Conservation (phyloP, 352 stramenopile genomes). For the Globisporangium rhizosaccharum region DNA sequence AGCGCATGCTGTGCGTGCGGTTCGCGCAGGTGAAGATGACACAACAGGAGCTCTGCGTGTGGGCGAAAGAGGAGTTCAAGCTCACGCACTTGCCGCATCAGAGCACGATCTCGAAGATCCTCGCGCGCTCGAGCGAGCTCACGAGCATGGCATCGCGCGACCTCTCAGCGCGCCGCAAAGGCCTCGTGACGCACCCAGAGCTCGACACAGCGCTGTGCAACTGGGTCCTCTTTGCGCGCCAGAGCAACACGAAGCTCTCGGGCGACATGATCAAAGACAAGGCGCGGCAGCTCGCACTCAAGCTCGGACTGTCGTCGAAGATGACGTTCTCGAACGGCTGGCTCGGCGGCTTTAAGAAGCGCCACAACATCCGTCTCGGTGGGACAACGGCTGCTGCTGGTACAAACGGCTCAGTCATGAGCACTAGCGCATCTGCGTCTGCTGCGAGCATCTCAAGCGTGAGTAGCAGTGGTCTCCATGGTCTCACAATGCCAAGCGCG, state of each 20-base stretch:
- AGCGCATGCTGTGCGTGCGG: constrained; percentile 53
- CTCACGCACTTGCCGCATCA: constrained; percentile 49
- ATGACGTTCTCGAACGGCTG: constrained; percentile 65
- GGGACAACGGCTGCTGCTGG: constrained; percentile 1
- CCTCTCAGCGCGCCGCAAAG: constrained; percentile 28
- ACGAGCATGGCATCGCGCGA: constrained; percentile 45
- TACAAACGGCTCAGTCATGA: background rate
- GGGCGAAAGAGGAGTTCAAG: constrained; percentile 56
- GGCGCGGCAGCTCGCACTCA: constrained; percentile 29
- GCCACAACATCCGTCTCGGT: constrained; percentile 48
- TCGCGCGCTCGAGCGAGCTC: constrained; percentile 36
- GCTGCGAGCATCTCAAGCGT: too few species aligned
- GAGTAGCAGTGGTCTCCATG: too few species aligned
- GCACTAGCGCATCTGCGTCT: too few species aligned
- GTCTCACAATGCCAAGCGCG: background rate
- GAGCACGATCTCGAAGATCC: constrained; percentile 63
- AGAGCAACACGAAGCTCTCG: constrained; percentile 46
- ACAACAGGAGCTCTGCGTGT: constrained; percentile 55
- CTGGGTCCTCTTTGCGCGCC: constrained; percentile 45
- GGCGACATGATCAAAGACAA: constrained; percentile 62
- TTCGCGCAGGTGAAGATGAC: constrained; percentile 54
- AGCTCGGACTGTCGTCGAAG: constrained; percentile 35
- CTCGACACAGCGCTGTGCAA: constrained; percentile 58
- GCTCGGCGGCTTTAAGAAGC: constrained; percentile 60
- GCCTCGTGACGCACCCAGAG: constrained; percentile 46